Percentiles rank a stretch among this genome's conserved stretches.
These are phyloP conservation scores for Phaeosphaeriaceae sp. DNA, from an alignment of 2,329 filamentous ascomycete genomes.

Conservation along the genomic window DNA sequence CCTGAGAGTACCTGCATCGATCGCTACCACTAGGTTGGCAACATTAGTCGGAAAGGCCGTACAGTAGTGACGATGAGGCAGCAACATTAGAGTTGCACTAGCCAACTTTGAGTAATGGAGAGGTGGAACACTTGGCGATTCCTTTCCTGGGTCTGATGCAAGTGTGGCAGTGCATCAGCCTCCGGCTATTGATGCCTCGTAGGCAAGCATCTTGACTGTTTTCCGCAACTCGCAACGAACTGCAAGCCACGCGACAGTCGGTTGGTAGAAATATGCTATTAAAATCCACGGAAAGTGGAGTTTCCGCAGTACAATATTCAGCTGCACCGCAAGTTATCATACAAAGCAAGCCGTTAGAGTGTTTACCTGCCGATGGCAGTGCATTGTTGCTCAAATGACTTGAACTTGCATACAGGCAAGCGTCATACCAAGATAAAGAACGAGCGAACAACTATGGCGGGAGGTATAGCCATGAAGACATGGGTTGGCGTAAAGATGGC, in stretches of 20 bases:
- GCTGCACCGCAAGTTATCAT: not conserved
- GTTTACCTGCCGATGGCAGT: not conserved
- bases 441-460: not conserved
- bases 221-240: not conserved
- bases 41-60: slow-evolving; percentile 30
- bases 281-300: not conserved
- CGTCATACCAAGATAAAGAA: not conserved
- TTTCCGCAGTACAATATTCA: slow-evolving; percentile 1
- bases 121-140: slow-evolving; percentile 6
- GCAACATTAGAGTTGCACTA: slow-evolving; percentile 17
- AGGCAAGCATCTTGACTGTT: not conserved
- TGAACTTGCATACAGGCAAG: not conserved
- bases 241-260: not conserved
- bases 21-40: slow-evolving; percentile 34
- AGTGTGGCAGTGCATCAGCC: slow-evolving; percentile 40
- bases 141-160: slow-evolving; percentile 17
- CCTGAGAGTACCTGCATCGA: slow-evolving; percentile 33
- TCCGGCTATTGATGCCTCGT: slow-evolving; percentile 21
- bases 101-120: slow-evolving; percentile 6
- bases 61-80: slow-evolving; percentile 22
- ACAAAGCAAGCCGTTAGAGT: not conserved
- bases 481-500: not conserved
- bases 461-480: not conserved
- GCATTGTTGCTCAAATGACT: not conserved
- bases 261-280: too few relatives aligned